phyloP scores from a whole-genome alignment of 192 early-diverging fungal genomes.

The Podochytrium sp. region DNA sequence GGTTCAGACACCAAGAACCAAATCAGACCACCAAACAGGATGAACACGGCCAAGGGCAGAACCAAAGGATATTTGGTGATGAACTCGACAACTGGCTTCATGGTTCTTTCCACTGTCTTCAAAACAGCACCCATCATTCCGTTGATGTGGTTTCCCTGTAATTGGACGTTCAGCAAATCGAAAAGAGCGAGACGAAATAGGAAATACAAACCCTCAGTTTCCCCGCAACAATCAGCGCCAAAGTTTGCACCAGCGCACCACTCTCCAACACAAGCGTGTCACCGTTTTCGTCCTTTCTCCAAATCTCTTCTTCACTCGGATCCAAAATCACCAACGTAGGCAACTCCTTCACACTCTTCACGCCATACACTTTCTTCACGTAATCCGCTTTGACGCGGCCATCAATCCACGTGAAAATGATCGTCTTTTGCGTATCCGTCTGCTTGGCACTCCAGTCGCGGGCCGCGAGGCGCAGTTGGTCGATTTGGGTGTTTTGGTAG shows the following conservation, averaged over 20 bases:
- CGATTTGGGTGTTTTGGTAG: background rate
- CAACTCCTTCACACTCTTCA: conserved; percentile 17
- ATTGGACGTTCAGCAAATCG: background rate
- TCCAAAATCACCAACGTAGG: conserved; percentile 23
- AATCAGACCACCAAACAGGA: background rate
- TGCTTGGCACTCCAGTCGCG: background rate
- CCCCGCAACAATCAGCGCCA: conserved; percentile 4
- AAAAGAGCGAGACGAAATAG: background rate
- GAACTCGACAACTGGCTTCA: conserved; percentile 19
- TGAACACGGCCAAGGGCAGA: background rate
- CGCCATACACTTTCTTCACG: conserved; percentile 24
- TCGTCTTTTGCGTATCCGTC: background rate
- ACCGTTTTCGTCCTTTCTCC: background rate
- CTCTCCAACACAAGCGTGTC: background rate
- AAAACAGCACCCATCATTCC: conserved; percentile 14
- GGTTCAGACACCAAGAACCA: background rate
- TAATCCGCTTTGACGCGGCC: conserved; percentile 12
- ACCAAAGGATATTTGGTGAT: background rate
- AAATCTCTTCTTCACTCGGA: conserved; percentile 25
- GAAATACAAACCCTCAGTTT: conserved; percentile 1
- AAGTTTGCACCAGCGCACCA: background rate
- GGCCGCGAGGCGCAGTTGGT: conserved; percentile 1
- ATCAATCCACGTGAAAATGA: conserved; percentile 27
- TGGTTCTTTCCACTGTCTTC: background rate
- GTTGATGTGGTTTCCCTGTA: conserved; percentile 16